A percentile compares a stretch with the other conserved stretches of the same genome.
Conservation (phyloP, 768 basidiomycete species). For the Daedalea quercina region DNA sequence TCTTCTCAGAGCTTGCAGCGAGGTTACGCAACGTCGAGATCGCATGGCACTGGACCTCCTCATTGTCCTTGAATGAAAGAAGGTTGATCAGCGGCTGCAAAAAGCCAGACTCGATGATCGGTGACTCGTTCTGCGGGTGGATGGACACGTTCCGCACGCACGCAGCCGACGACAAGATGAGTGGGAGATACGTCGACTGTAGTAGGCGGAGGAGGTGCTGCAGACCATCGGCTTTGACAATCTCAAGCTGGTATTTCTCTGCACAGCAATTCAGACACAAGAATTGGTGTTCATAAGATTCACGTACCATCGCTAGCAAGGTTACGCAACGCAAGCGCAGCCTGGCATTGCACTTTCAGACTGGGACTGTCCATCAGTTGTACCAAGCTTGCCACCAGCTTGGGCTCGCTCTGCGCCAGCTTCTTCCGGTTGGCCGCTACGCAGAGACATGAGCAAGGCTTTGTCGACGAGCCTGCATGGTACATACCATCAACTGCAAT, state of each 20-base stretch:
- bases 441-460: constrained; percentile 1
- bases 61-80: constrained; percentile 97
- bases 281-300: neutral
- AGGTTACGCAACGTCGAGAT: constrained; percentile 96
- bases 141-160: constrained; percentile 99
- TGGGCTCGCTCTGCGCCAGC: constrained; percentile 89
- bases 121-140: constrained; percentile 96
- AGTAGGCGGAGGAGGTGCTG: constrained; percentile 88
- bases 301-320: constrained; percentile 89
- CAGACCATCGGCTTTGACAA: constrained; percentile 92
- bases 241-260: constrained; percentile 99
- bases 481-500: constrained; percentile 89
- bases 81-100: constrained; percentile 93
- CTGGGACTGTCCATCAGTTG: constrained; percentile 95
- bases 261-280: neutral
- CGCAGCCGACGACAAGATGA: constrained; percentile 96
- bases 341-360: constrained; percentile 98
- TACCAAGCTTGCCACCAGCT: constrained; percentile 89
- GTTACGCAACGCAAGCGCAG: constrained; percentile 92
- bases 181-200: constrained; percentile 93
- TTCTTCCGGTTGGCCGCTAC: constrained; percentile 86
- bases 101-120: constrained; percentile 98
- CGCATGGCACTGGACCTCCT: constrained; percentile 99
- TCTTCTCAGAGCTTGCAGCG: constrained; percentile 95
- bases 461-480: neutral